Conservation (phyloP, 164 flowering plant species). For the grape (Vitis vinifera) region DNA sequence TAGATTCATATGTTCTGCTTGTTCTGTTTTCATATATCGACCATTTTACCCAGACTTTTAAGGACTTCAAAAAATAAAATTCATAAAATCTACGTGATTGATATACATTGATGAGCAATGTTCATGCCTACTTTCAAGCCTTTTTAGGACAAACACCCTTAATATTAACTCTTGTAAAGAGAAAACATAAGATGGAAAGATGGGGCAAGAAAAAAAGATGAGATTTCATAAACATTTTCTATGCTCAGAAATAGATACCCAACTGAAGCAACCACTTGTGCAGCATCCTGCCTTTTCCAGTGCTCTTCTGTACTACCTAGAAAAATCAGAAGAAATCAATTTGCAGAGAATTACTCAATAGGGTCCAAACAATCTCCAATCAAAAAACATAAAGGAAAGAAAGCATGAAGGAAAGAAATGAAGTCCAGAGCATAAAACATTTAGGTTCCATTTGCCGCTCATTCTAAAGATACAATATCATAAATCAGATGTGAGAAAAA, state of each 20-base stretch:
- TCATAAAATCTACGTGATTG: too few relatives aligned
- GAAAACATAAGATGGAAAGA: not conserved
- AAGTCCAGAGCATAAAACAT: too few relatives aligned
- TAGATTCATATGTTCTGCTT: too few relatives aligned
- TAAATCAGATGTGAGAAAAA: too few relatives aligned
- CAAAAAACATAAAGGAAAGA: not conserved
- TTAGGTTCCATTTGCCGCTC: too few relatives aligned
- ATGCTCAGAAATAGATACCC: conserved; percentile 19
- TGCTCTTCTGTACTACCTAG: conserved; percentile 89
- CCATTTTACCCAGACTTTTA: too few relatives aligned
- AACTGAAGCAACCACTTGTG: conserved; percentile 77
- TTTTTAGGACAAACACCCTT: not conserved
- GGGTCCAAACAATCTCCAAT: not conserved
- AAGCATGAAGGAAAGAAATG: not conserved
- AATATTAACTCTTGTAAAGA: not conserved
- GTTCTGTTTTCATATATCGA: too few relatives aligned
- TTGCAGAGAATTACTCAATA: not conserved
- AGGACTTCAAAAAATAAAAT: too few relatives aligned
- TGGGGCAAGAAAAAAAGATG: not conserved
- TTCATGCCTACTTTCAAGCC: too few relatives aligned
- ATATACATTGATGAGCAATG: too few relatives aligned
- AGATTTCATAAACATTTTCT: not conserved
- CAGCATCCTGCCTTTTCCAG: conserved; percentile 94
- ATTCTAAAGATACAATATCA: too few relatives aligned
- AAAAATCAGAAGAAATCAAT: conserved; percentile 8